These are phyloP conservation scores for Debaryomyces fabryi DNA, from an alignment of 1,139 yeast species.

Conservation along the genomic window DNA sequence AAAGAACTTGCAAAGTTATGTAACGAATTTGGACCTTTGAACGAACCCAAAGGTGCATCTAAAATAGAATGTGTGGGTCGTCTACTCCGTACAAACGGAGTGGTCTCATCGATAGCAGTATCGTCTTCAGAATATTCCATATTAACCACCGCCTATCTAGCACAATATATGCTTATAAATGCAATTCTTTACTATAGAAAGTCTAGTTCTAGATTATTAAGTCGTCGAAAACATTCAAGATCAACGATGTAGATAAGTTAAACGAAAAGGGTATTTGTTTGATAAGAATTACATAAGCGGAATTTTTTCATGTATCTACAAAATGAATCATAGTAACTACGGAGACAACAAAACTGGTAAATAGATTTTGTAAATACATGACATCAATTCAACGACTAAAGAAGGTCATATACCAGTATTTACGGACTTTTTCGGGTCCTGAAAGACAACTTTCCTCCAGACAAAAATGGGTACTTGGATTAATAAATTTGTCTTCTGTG, in stretches of 20 bases:
- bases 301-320: background rate
- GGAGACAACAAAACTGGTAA: background rate
- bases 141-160: background rate
- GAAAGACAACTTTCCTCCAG: conserved; percentile 24
- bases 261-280: background rate
- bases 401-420: background rate
- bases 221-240: background rate
- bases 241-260: background rate
- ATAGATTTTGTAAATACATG: background rate
- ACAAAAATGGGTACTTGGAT: conserved; percentile 74
- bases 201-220: background rate
- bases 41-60: conserved; percentile 48
- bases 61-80: conserved; percentile 34
- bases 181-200: background rate
- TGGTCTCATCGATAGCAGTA: conserved; percentile 17
- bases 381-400: conserved; percentile 1
- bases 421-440: conserved; percentile 7
- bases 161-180: background rate
- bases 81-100: conserved; percentile 23
- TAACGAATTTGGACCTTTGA: conserved; percentile 50
- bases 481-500: conserved; percentile 70
- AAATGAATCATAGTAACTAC: background rate
- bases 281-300: conserved; percentile 4
- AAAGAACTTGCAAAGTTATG: conserved; percentile 52
- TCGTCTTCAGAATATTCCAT: conserved; percentile 1